Conservation (phyloP, 1,284 basidiomycete genomes). For the Cutaneotrichosporon mucoides region DNA sequence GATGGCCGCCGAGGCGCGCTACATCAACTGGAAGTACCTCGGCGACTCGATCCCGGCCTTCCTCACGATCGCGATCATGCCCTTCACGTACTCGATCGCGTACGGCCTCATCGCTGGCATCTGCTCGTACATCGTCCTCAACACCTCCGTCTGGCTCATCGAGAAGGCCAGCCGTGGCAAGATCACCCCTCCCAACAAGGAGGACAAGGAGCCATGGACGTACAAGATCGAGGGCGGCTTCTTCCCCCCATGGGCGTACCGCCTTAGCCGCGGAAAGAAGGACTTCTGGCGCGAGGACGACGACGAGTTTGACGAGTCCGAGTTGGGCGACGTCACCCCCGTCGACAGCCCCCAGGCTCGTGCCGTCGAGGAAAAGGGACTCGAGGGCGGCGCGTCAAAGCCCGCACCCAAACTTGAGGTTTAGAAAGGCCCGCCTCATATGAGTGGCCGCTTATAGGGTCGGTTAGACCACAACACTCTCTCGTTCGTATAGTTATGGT, state of each 20-base stretch:
- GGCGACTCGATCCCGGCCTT: conserved; percentile 83
- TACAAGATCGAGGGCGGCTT: conserved; percentile 21
- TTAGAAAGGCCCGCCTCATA: background rate
- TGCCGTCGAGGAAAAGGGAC: background rate
- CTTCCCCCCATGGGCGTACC: conserved; percentile 16
- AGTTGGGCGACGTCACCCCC: background rate
- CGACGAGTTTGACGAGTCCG: conserved; percentile 1
- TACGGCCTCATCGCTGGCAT: conserved; percentile 23
- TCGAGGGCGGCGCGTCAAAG: background rate
- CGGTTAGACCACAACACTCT: background rate
- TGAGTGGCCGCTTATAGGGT: background rate
- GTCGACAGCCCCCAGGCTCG: background rate
- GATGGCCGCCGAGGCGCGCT: conserved; percentile 81
- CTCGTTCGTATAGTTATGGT: background rate
- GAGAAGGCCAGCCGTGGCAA: conserved; percentile 13
- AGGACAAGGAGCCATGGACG: conserved; percentile 21
- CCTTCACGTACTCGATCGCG: conserved; percentile 58
- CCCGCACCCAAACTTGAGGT: background rate
- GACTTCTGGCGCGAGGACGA: conserved; percentile 19
- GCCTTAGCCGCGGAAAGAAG: conserved; percentile 14
- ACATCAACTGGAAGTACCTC: conserved; percentile 84
- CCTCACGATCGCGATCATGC: conserved; percentile 68
- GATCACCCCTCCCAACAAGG: conserved; percentile 16
- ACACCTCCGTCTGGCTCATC: conserved; percentile 14
- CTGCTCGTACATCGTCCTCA: conserved; percentile 19